Base-by-base conservation (phyloP, 148 eudicot genomes). In the Rhododendron williamsianum region DNA sequence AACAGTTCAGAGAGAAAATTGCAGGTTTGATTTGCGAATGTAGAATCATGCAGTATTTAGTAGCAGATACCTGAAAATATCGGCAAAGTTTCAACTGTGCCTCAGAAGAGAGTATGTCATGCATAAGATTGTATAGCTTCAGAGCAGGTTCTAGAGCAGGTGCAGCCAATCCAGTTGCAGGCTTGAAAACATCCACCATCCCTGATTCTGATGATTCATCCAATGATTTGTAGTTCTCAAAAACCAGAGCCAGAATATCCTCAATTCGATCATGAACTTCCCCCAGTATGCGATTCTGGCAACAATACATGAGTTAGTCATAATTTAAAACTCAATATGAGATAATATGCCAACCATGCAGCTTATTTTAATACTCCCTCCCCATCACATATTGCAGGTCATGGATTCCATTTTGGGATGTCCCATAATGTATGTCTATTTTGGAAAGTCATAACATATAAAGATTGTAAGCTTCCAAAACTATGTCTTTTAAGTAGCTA, bases 211-310 rank as follows among this genome's bases (percentile, higher is more conserved):
- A 82, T 69, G 91, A 92, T 87, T 95, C 98, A 88, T 93, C 98
- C 84, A 95, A 87, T n/a, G 98, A 91, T 86, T 95, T 94, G 93
- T 93, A 95, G 77, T 95, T 95, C 88, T 93, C 96, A 88, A 95
- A 95, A 69, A 88, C 93, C 84, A 95, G 91, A 81, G 96, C 92
- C 83, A 94, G 93, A 85, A 92, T 93, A 88, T 91, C 93, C 85
- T 94, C 96, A 45, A 95, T 85, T 82, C 92, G 93, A 80, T 95
- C 98, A 82, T 91, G 91, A 72, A 95, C 93, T 89, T 94, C 98
- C 83, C 98, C 98, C 81, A 95, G 81, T 80, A 94, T 93, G 85
- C 98, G 98, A 85, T 92, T 95, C 98, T 95, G 91, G 13, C 84
- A 84, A 80, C 23, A 30, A 80, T 83, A 83, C 23, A 84, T 51